phyloP scores from a whole-genome alignment of 2,329 filamentous ascomycete genomes.

The Epichloe scottii region DNA sequence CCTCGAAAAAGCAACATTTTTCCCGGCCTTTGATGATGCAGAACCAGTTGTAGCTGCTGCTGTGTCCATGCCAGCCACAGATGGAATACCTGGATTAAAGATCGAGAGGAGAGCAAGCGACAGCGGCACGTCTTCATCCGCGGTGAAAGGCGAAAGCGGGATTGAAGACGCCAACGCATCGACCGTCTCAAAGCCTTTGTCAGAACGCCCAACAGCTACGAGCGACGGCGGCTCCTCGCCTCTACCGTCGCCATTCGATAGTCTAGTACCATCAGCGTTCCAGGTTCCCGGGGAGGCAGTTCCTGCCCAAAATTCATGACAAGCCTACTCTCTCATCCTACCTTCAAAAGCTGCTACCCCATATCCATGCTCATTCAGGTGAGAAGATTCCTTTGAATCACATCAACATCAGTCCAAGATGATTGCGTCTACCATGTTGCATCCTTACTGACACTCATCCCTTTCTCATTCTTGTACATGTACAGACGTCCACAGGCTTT shows the following conservation, averaged over 20 bases:
- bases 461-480: not conserved
- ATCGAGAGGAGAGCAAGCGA: not conserved
- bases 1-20: not conserved
- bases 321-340: conserved; percentile 49
- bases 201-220: not conserved
- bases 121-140: too few species aligned
- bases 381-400: conserved; percentile 7
- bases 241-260: conserved; percentile 56
- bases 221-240: conserved; percentile 13
- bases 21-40: not conserved
- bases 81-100: not conserved
- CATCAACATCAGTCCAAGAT: not conserved
- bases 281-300: conserved; percentile 30
- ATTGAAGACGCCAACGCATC: not conserved
- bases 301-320: conserved; percentile 57
- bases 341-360: conserved; percentile 65
- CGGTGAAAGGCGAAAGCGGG: not conserved
- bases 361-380: conserved; percentile 75
- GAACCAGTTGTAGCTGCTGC: not conserved
- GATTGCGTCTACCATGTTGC: not conserved
- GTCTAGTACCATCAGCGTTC: conserved; percentile 50
- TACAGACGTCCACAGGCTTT: conserved; percentile 67
- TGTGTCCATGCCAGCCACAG: not conserved
- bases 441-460: not conserved
- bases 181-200: not conserved